Evolutionary conservation across 2,329 filamentous ascomycete species (phyloP).

Genomic region (Ascochyta koolunga): DNA sequence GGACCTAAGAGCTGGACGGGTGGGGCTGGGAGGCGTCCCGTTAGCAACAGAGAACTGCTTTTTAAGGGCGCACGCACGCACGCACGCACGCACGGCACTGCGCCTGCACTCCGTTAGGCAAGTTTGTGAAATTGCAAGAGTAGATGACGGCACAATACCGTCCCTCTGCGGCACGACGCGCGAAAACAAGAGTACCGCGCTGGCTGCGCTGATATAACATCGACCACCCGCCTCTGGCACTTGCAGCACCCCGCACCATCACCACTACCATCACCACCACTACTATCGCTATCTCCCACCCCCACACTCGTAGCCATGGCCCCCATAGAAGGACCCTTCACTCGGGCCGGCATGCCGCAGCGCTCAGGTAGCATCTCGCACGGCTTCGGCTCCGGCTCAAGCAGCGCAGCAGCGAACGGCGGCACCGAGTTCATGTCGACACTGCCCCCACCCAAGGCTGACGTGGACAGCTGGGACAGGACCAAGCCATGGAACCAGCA

Average conservation of each 20-base stretch:
- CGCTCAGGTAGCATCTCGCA: constrained; percentile 20
- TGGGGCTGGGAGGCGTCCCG: not conserved
- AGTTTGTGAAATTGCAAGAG: constrained; percentile 4
- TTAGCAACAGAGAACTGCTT: not conserved
- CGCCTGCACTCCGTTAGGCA: constrained; percentile 1
- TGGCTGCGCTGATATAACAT: not conserved
- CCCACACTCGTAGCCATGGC: not conserved
- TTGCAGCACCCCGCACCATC: not conserved
- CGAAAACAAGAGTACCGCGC: constrained; percentile 5
- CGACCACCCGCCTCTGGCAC: not conserved
- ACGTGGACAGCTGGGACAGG: constrained; percentile 47
- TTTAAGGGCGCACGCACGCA: constrained; percentile 4
- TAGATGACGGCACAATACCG: constrained; percentile 1
- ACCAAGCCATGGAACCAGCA: constrained; percentile 43
- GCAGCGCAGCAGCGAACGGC: constrained; percentile 23
- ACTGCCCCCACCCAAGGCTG: constrained; percentile 43
- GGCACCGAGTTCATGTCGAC: constrained; percentile 50
- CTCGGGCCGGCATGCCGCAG: not conserved
- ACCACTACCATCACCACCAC: not conserved
- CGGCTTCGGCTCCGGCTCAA: constrained; percentile 23
- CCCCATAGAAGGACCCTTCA: constrained; percentile 7
- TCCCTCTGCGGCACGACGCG: not conserved
- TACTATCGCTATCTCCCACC: not conserved
- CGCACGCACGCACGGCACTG: too few relatives aligned
- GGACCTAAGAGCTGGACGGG: not conserved